phyloP scores from a whole-genome alignment of 2,329 filamentous ascomycete species.

The Venturia asperata region DNA sequence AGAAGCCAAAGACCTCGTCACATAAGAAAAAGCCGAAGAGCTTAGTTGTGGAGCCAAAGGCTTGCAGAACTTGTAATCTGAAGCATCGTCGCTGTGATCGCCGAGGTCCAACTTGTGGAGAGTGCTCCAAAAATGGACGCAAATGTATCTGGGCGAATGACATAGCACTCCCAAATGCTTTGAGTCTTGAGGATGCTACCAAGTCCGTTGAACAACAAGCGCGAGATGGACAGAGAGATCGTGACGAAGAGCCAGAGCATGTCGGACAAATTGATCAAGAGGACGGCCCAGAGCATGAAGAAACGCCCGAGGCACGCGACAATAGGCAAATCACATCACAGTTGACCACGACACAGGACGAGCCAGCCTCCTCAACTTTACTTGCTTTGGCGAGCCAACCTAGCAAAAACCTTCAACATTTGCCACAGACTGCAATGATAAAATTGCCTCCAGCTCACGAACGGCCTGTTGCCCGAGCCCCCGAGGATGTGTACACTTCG shows the following conservation, averaged over 20 bases:
- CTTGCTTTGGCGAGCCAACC: not conserved
- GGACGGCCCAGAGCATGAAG: not conserved
- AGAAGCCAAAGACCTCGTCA: not conserved
- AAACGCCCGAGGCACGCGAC: not conserved
- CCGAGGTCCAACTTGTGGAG: not conserved
- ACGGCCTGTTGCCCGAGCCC: not conserved
- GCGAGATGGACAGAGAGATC: not conserved
- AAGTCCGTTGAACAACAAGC: not conserved
- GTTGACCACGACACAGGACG: not conserved
- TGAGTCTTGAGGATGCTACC: not conserved
- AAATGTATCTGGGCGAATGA: not conserved
- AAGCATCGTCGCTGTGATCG: conserved; percentile 4
- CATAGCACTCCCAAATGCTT: not conserved
- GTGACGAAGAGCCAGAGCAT: not conserved
- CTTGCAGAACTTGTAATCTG: not conserved
- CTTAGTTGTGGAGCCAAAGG: not conserved
- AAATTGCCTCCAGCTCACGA: not conserved
- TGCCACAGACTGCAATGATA: not conserved
- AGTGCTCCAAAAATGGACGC: not conserved
- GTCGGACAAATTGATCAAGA: not conserved
- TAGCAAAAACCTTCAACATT: not conserved
- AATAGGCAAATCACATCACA: not conserved
- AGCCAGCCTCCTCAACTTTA: not conserved
- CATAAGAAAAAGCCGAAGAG: not conserved
- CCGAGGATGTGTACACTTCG: not conserved